Conservation (phyloP, 768 basidiomycete genomes). For the Mycena haematopus region DNA sequence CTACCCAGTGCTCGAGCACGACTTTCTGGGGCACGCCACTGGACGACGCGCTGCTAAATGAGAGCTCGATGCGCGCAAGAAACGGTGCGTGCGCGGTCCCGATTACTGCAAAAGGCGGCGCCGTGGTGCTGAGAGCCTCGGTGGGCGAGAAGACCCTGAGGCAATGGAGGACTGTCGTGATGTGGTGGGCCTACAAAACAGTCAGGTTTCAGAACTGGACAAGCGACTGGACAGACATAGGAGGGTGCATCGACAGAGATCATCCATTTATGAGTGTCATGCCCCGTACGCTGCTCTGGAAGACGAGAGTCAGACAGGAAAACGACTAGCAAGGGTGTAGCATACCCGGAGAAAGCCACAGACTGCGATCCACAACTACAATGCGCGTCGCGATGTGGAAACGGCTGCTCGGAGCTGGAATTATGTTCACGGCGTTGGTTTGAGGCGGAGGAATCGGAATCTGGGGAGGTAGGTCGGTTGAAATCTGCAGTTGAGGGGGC, state of each 20-base stretch:
- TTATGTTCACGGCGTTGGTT: conserved; percentile 2
- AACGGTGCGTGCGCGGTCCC: conserved; percentile 52
- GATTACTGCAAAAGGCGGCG: conserved; percentile 53
- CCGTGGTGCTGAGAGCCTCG: conserved; percentile 32
- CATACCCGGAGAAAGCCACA: conserved; percentile 52
- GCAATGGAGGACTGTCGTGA: conserved; percentile 51
- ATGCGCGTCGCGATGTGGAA: conserved; percentile 59
- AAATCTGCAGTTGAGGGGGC: not conserved
- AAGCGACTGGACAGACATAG: conserved; percentile 44
- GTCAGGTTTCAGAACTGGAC: conserved; percentile 5
- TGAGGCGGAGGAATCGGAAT: not conserved
- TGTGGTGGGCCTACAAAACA: conserved; percentile 44
- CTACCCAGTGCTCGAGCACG: conserved; percentile 61
- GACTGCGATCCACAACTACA: conserved; percentile 53
- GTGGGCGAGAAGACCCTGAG: conserved; percentile 43
- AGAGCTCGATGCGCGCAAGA: conserved; percentile 52
- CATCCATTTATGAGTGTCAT: conserved; percentile 61
- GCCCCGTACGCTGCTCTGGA: conserved; percentile 39
- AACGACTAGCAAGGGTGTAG: not conserved
- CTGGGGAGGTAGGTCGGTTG: not conserved
- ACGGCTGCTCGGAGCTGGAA: conserved; percentile 42
- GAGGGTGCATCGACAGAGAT: conserved; percentile 58
- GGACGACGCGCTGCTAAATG: conserved; percentile 43
- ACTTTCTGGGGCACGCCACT: conserved; percentile 41
- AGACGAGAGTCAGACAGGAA: conserved; percentile 2